Conservation (phyloP, 371 early-diverging fungal species). For the Coemansia sp. region DNA sequence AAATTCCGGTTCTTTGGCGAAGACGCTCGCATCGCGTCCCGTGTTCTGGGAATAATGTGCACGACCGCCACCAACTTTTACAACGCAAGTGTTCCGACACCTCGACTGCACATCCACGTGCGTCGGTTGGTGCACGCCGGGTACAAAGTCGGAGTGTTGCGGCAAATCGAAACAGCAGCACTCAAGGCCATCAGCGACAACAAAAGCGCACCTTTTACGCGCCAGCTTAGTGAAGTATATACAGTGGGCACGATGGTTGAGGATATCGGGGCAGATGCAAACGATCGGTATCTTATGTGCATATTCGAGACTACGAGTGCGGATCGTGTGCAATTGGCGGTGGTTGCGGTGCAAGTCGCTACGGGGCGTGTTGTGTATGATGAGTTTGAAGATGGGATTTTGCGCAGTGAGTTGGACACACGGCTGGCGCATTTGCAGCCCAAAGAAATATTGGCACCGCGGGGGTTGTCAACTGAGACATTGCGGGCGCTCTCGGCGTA, state of each 20-base stretch:
- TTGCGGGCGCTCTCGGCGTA: slow-evolving; percentile 55
- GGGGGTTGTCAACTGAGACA: slow-evolving; percentile 56
- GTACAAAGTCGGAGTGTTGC: slow-evolving; percentile 80
- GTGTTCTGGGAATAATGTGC: slow-evolving; percentile 71
- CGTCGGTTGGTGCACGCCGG: slow-evolving; percentile 77
- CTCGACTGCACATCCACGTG: slow-evolving; percentile 74
- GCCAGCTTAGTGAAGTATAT: slow-evolving; percentile 71
- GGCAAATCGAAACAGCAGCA: slow-evolving; percentile 85
- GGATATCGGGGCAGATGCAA: slow-evolving; percentile 54
- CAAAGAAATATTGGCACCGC: slow-evolving; percentile 70
- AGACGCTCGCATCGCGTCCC: slow-evolving; percentile 70
- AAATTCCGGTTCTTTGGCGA: slow-evolving; percentile 82
- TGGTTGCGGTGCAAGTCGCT: slow-evolving; percentile 65
- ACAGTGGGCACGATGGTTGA: slow-evolving; percentile 81
- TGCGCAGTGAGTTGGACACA: slow-evolving; percentile 75
- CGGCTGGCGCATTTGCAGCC: slow-evolving; percentile 74
- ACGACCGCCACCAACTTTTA: slow-evolving; percentile 74
- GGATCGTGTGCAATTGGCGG: slow-evolving; percentile 51
- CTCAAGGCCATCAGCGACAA: slow-evolving; percentile 77
- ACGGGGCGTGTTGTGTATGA: slow-evolving; percentile 79
- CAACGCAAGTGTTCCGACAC: slow-evolving; percentile 77
- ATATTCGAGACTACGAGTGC: slow-evolving; percentile 53
- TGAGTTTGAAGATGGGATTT: slow-evolving; percentile 65
- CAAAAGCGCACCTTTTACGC: slow-evolving; percentile 68
- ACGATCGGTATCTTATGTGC: slow-evolving; percentile 54